Conservation (phyloP, 1,284 basidiomycete genomes). For the Blastosporella zonata region DNA sequence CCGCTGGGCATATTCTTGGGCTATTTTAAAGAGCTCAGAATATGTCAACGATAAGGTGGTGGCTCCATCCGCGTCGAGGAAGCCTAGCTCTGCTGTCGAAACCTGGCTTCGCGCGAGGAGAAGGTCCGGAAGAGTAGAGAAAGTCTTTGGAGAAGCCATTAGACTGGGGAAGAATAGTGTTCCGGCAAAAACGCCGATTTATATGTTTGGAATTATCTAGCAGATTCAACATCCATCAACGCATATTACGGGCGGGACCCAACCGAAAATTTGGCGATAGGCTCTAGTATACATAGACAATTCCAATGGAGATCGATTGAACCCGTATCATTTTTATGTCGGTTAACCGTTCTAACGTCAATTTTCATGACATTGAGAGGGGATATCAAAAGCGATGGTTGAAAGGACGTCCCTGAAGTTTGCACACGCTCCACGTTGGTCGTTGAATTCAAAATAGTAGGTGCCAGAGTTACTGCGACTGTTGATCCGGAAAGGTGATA, state of each 20-base stretch:
- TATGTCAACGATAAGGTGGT: slow-evolving; percentile 17
- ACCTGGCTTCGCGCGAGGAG: slow-evolving; percentile 17
- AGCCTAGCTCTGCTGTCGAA: slow-evolving; percentile 20
- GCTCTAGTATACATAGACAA: no score
- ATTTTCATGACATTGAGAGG: background rate
- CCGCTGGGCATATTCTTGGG: slow-evolving; percentile 16
- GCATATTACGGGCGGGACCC: background rate
- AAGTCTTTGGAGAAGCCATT: slow-evolving; percentile 9
- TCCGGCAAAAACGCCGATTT: background rate
- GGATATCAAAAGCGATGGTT: background rate
- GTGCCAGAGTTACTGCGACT: no score
- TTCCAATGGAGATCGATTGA: background rate
- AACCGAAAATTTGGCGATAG: no score
- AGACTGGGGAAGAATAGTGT: background rate
- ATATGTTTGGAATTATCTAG: background rate
- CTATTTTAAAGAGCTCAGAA: slow-evolving; percentile 17
- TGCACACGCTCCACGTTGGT: background rate
- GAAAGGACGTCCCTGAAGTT: background rate
- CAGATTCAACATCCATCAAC: background rate
- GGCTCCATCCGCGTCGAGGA: slow-evolving; percentile 17
- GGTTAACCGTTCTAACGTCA: background rate
- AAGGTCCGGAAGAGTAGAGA: slow-evolving; percentile 18
- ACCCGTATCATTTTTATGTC: background rate
- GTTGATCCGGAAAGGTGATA: no score
- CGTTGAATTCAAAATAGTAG: background rate